Conservation (phyloP, 176 grass and related monocot genomes). For the Lolium multiflorum region DNA sequence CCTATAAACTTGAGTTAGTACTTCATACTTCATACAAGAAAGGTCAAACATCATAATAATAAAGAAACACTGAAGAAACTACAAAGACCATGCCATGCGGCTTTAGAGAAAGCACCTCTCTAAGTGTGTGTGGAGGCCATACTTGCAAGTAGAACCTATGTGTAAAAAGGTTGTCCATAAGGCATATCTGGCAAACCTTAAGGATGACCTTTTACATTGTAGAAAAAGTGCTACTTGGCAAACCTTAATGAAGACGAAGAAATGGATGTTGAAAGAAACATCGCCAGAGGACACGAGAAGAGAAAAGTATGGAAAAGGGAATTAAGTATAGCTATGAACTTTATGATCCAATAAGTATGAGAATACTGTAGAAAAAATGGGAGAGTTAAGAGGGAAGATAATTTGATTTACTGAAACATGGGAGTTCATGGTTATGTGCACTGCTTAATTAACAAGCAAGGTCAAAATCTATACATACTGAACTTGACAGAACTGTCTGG, state of each 20-base stretch:
- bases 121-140: conserved; percentile 4
- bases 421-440: background rate
- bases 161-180: background rate
- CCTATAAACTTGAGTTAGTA: background rate
- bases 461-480: background rate
- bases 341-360: background rate
- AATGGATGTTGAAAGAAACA: background rate
- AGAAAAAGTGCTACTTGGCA: background rate
- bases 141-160: background rate
- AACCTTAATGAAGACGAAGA: background rate
- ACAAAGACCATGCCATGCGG: background rate
- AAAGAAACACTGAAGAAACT: conserved; percentile 7
- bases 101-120: background rate
- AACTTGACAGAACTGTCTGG: background rate
- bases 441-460: background rate
- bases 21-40: background rate
- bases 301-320: background rate
- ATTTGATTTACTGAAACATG: background rate
- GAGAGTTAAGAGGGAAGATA: background rate
- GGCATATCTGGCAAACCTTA: background rate
- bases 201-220: background rate
- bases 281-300: background rate
- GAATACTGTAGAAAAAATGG: background rate
- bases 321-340: background rate
- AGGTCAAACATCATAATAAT: conserved; percentile 18